These are phyloP conservation scores for Heterococcus sp. DNA, from an alignment of 108 stramenopile species.

Conservation along the genomic window DNA sequence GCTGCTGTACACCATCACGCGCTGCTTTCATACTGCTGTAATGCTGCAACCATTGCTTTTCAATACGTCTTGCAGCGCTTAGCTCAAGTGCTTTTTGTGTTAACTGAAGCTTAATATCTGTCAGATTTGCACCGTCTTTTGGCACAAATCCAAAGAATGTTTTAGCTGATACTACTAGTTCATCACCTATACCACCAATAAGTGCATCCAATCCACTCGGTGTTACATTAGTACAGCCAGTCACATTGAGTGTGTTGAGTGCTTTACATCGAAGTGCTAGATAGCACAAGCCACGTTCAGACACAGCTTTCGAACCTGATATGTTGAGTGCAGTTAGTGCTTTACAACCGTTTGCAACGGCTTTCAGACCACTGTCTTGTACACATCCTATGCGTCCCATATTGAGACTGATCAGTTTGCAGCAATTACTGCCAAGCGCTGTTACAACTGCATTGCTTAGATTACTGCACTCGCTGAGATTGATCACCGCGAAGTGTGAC, in stretches of 20 bases:
- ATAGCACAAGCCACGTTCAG: slow-evolving; percentile 24
- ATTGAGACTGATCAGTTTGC: slow-evolving; percentile 14
- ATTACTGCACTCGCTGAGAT: slow-evolving; percentile 12
- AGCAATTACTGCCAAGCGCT: slow-evolving; percentile 11
- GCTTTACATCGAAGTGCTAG: slow-evolving; percentile 17
- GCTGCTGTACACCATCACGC: too few relatives aligned
- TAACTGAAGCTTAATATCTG: not conserved
- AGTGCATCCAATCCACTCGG: slow-evolving; percentile 14
- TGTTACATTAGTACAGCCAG: slow-evolving; percentile 26
- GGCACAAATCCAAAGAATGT: slow-evolving; percentile 39
- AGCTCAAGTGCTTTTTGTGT: not conserved
- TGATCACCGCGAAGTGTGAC: slow-evolving; percentile 25
- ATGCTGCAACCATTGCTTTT: not conserved
- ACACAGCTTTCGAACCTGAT: slow-evolving; percentile 3
- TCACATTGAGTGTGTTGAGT: slow-evolving; percentile 39
- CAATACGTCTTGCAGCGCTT: not conserved
- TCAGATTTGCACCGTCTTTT: slow-evolving; percentile 1
- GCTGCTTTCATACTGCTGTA: too few relatives aligned
- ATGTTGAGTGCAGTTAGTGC: slow-evolving; percentile 22
- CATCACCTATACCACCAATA: slow-evolving; percentile 11
- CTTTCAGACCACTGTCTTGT: slow-evolving; percentile 15
- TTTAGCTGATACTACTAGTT: slow-evolving; percentile 10
- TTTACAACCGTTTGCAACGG: slow-evolving; percentile 7
- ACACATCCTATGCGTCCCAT: slow-evolving; percentile 18
- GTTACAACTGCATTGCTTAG: not conserved